Base-by-base conservation (phyloP, 768 basidiomycete species). In the Clitopilus passeckerianus region DNA sequence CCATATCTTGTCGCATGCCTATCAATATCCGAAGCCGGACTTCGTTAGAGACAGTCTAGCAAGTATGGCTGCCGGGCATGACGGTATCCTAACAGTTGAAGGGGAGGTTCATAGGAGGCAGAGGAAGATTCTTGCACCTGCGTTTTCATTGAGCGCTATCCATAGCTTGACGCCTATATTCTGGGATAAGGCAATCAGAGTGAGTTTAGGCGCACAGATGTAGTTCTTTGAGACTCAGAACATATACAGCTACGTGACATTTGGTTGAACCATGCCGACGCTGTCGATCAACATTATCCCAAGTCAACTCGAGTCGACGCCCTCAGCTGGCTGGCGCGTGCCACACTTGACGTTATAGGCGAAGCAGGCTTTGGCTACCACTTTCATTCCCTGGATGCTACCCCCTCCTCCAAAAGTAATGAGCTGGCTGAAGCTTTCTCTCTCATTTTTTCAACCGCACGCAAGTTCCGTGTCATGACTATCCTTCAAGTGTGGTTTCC, bases 321-420 rank as follows among this genome's bases (percentile, higher is more conserved):
- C 3, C 69, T 84, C 57, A 61, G 69, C 15, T 86, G 81, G 80
- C 73, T 89, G 1, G 78, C 76, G 5, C 80, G 82, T 24, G 79
- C 85, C 5, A 87, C 86, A 2, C 72, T 89, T 15, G 89, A 89
- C 60, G 80, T 86, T 56, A 87, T 91, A 53, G 86, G 86, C 8
- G 71, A 84, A 46, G 84, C 90, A 6, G 86, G 86, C 78, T 63
- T 44, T 69, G 60, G 37, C 34, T 41, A 8, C 22, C 65, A 72
- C 22, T 86, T 88, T 71, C 72, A 82, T 57, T 74, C 86, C 8
- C 77, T 88, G n/a, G 52, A 53, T 20, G 18, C n/a, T 24, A 56
- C 65, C 15, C 67, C 78, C 27, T 72, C 75, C 54, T 33, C 18
- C n/a, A 33, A 34, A 55, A 74, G 72, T 56, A 79, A 81, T 66